phyloP scores from a whole-genome alignment of 805 yeast genomes.

The Metschnikowia shivogae region DNA sequence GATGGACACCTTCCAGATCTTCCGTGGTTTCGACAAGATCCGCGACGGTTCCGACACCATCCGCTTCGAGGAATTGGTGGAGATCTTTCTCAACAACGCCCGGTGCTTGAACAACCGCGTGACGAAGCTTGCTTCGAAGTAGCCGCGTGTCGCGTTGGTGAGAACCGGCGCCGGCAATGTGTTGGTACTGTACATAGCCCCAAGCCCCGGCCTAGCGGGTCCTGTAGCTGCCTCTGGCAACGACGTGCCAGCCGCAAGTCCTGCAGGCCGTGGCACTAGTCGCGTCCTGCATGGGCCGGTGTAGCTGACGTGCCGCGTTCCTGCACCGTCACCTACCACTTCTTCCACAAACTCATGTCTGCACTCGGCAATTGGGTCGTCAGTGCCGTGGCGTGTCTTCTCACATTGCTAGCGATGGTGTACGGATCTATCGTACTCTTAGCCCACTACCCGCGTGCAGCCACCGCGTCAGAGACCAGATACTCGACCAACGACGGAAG shows the following conservation, averaged over 20 bases:
- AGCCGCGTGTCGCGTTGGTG: no score
- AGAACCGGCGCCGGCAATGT: no score
- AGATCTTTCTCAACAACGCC: constrained; percentile 59
- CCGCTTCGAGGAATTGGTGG: constrained; percentile 55
- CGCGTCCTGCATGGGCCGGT: no score
- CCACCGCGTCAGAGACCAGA: constrained; percentile 48
- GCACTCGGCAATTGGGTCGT: background rate
- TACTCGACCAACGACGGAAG: constrained; percentile 47
- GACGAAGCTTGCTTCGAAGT: constrained; percentile 32
- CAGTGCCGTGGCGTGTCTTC: background rate
- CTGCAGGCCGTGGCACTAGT: no score
- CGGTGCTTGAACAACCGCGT: constrained; percentile 44
- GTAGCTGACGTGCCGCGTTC: background rate
- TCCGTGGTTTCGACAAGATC: constrained; percentile 39
- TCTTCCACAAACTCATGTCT: background rate
- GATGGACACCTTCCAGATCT: constrained; percentile 36
- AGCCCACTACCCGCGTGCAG: constrained; percentile 61
- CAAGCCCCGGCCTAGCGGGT: no score
- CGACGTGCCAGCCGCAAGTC: no score
- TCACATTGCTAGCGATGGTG: constrained; percentile 20
- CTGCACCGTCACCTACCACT: background rate
- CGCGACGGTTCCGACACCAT: constrained; percentile 44
- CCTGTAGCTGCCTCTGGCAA: no score
- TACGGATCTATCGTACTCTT: constrained; percentile 44
- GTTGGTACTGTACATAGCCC: no score